Evolutionary conservation across 2,329 filamentous ascomycete species (phyloP).

Genomic region (Alternaria atra): DNA sequence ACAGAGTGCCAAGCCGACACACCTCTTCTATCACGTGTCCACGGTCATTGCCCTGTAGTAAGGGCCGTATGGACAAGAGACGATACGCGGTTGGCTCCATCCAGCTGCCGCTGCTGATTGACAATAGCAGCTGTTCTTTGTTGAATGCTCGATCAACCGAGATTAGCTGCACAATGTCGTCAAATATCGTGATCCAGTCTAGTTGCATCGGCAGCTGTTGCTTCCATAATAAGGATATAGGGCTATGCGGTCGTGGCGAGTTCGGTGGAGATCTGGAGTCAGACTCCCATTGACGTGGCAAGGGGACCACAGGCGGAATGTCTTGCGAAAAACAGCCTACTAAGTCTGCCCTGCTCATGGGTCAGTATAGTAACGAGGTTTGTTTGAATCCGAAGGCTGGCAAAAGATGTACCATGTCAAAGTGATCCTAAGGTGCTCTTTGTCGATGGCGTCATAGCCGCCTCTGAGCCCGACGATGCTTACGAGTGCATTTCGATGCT

Average conservation of each 20-base stretch:
- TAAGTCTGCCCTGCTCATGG: constrained; percentile 36
- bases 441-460: constrained; percentile 31
- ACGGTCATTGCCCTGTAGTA: constrained; percentile 23
- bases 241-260: constrained; percentile 64
- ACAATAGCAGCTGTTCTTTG: constrained; percentile 29
- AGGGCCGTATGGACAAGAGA: constrained; percentile 35
- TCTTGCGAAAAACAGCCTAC: constrained; percentile 42
- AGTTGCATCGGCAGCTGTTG: constrained; percentile 49
- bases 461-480: constrained; percentile 37
- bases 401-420: constrained; percentile 38
- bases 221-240: constrained; percentile 68
- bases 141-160: constrained; percentile 36
- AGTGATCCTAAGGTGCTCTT: constrained; percentile 39
- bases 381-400: no score
- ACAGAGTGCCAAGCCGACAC: constrained; percentile 40
- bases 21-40: constrained; percentile 38
- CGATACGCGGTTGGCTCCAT: constrained; percentile 40
- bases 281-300: constrained; percentile 34
- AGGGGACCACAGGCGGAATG: constrained; percentile 31
- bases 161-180: constrained; percentile 37
- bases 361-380: no score
- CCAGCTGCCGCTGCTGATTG: constrained; percentile 38
- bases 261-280: constrained; percentile 61
- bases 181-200: constrained; percentile 43
- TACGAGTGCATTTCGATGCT: constrained; percentile 35